These are phyloP conservation scores for Trypanosoma brucei DNA, from an alignment of 208 protist genomes.

Conservation along the genomic window DNA sequence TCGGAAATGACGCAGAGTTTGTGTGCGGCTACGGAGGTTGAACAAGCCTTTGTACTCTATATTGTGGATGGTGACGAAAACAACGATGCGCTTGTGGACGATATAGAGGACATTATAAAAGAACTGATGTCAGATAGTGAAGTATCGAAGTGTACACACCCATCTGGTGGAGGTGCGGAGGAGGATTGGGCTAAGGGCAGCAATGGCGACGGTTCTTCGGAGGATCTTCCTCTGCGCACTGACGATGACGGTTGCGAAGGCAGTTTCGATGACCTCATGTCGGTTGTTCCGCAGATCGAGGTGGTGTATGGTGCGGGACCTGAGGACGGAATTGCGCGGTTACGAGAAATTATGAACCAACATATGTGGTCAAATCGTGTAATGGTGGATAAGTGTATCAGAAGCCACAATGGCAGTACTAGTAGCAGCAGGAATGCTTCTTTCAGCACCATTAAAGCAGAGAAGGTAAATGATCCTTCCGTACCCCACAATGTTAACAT, in stretches of 20 bases:
- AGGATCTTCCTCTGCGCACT: not conserved
- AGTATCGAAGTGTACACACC: not conserved
- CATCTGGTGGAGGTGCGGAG: not conserved
- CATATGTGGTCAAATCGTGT: slow-evolving; percentile 42
- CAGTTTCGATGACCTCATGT: slow-evolving; percentile 2
- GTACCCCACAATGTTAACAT: not conserved
- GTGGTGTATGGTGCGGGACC: slow-evolving; percentile 23
- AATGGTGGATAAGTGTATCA: not conserved
- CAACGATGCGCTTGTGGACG: slow-evolving; percentile 1
- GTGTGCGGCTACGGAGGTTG: slow-evolving; percentile 7
- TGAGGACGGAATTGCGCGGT: slow-evolving; percentile 24
- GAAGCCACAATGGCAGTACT: not conserved
- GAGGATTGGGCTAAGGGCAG: not conserved
- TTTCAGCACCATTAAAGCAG: not conserved
- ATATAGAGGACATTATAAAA: slow-evolving; percentile 8
- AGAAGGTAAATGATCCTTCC: too few relatives aligned
- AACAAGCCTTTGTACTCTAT: slow-evolving; percentile 8
- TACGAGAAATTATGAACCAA: slow-evolving; percentile 54
- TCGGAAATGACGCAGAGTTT: slow-evolving; percentile 5
- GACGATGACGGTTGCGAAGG: slow-evolving; percentile 3
- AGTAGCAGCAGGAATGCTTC: not conserved
- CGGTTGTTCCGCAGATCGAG: slow-evolving; percentile 25
- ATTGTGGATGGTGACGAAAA: slow-evolving; percentile 18
- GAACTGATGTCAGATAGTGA: not conserved
- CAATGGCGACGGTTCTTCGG: slow-evolving; percentile 10